Percentiles rank a stretch among this genome's conserved stretches.
Conservation (phyloP, 1,284 basidiomycete species). For the Ustilago nuda region DNA sequence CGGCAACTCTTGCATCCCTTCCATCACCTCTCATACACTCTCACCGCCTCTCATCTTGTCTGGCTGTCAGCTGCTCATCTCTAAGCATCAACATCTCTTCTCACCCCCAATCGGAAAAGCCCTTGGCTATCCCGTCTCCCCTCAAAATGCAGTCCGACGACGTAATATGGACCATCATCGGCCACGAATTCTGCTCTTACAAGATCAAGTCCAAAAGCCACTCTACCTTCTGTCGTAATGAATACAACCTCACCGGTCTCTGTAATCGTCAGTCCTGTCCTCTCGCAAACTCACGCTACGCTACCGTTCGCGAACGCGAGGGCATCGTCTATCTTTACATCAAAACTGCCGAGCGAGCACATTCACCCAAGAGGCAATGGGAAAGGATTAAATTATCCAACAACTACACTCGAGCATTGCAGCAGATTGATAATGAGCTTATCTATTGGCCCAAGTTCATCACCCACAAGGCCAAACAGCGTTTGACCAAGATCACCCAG, state of each 20-base stretch:
- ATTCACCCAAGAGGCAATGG: constrained; percentile 96
- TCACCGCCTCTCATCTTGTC: too few species aligned
- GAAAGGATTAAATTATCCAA: constrained; percentile 92
- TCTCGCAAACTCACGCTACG: constrained; percentile 94
- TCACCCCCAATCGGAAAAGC: not conserved
- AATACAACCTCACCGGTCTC: constrained; percentile 98
- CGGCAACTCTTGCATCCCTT: not conserved
- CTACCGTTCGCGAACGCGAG: constrained; percentile 94
- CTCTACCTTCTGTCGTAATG: constrained; percentile 93
- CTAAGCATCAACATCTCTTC: not conserved
- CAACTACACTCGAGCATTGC: constrained; percentile 92
- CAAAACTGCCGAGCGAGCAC: constrained; percentile 97
- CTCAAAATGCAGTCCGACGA: constrained; percentile 66
- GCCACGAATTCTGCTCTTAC: constrained; percentile 68
- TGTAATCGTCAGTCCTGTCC: constrained; percentile 97
- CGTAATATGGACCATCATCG: constrained; percentile 68
- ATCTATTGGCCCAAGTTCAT: constrained; percentile 98
- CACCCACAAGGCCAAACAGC: constrained; percentile 98
- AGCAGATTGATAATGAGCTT: constrained; percentile 83
- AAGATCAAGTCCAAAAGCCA: constrained; percentile 67
- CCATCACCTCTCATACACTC: too few species aligned
- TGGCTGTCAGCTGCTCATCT: not conserved
- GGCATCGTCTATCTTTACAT: constrained; percentile 94
- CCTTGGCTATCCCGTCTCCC: not conserved
- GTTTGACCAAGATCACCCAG: constrained; percentile 98